A percentile compares a stretch with the other conserved stretches of the same genome.
These are phyloP conservation scores for Microcos paniculata DNA, from an alignment of 345 rosid genomes.

Conservation along the genomic window DNA sequence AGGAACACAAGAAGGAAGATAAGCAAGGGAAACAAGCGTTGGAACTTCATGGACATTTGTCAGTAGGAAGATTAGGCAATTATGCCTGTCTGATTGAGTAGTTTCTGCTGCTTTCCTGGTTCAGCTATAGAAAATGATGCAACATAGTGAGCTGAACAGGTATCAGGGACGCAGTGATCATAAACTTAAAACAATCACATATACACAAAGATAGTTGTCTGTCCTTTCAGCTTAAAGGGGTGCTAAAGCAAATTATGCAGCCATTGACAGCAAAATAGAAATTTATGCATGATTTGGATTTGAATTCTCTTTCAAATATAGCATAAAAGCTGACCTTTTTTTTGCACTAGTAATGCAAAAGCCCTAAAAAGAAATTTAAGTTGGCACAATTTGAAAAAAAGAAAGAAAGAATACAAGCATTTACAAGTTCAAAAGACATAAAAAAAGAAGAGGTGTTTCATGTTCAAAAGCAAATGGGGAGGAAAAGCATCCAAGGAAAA, in stretches of 20 bases:
- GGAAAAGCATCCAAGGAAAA: constrained; percentile 6
- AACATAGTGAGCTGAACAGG: not conserved
- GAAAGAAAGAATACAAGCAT: not conserved
- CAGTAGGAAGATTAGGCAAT: constrained; percentile 2
- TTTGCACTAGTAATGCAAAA: not conserved
- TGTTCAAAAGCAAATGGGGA: not conserved
- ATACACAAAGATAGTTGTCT: no score
- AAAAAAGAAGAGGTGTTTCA: not conserved
- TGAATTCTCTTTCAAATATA: not conserved
- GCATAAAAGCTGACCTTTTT: not conserved
- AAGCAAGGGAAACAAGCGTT: constrained; percentile 17
- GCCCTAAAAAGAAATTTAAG: not conserved
- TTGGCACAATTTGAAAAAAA: not conserved
- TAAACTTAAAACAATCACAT: not conserved
- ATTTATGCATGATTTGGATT: not conserved
- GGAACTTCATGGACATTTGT: constrained; percentile 32
- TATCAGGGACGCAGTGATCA: not conserved
- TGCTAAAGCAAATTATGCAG: not conserved
- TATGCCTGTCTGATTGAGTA: constrained; percentile 12
- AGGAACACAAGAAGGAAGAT: constrained; percentile 26
- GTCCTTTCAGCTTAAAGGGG: not conserved
- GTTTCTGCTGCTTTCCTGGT: not conserved
- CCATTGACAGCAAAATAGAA: not conserved
- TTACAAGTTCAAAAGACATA: not conserved
- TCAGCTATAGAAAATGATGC: not conserved